Conservation (phyloP, 2,329 filamentous ascomycete species). For the Pseudogymnoascus destructans region DNA sequence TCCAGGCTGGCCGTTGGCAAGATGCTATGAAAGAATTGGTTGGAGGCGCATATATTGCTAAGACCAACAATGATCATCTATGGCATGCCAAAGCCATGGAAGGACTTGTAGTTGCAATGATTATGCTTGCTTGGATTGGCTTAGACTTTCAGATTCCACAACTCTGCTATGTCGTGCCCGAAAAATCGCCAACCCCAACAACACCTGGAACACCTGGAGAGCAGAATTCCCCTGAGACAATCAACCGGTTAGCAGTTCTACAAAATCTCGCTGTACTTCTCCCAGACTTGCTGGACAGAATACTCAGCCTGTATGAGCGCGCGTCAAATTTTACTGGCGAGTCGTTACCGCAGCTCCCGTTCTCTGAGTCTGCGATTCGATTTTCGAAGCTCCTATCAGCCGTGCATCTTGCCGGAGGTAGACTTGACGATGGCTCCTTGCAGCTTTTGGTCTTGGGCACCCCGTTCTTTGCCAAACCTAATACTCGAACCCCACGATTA, state of each 20-base stretch:
- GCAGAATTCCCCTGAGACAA: constrained; percentile 23
- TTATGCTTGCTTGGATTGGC: constrained; percentile 74
- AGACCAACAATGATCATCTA: constrained; percentile 76
- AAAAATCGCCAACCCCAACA: constrained; percentile 22
- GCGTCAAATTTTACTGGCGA: constrained; percentile 50
- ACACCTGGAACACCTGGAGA: constrained; percentile 16
- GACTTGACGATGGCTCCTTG: constrained; percentile 45
- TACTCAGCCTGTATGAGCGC: constrained; percentile 59
- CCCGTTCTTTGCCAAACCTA: constrained; percentile 36
- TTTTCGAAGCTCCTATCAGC: constrained; percentile 58
- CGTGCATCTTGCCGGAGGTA: constrained; percentile 52
- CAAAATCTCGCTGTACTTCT: constrained; percentile 45
- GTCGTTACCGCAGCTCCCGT: constrained; percentile 54
- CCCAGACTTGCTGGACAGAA: constrained; percentile 63
- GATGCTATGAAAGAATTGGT: constrained; percentile 75
- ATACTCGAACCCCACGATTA: constrained; percentile 38
- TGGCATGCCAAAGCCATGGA: constrained; percentile 97
- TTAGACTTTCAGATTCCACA: constrained; percentile 67
- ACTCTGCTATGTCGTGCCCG: constrained; percentile 31
- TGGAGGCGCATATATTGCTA: constrained; percentile 65
- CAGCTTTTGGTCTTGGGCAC: constrained; percentile 53
- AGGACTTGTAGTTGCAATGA: constrained; percentile 65
- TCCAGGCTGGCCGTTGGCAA: constrained; percentile 79
- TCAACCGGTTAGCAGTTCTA: constrained; percentile 28
- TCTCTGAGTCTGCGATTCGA: constrained; percentile 61